Evolutionary conservation across 1,284 basidiomycete genomes (phyloP).

Genomic region (Bjerkandera adusta): DNA sequence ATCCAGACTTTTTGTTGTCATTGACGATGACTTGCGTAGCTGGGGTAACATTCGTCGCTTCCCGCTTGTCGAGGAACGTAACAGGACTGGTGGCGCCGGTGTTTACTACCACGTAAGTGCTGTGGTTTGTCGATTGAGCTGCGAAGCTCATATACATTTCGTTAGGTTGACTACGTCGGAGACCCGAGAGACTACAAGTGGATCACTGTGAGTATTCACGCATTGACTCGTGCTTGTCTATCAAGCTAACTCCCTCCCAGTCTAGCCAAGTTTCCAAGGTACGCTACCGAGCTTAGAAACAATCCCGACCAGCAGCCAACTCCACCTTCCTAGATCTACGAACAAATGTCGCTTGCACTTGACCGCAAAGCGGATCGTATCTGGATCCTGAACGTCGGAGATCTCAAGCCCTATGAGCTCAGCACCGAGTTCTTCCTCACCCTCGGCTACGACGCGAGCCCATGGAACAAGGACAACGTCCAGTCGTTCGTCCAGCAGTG

Average conservation of each 20-base stretch:
- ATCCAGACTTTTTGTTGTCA: background rate
- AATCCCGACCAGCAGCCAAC: background rate
- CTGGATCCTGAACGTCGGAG: constrained; percentile 67
- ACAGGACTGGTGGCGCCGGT: constrained; percentile 59
- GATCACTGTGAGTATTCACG: constrained; percentile 48
- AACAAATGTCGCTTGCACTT: constrained; percentile 61
- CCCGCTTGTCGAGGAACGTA: constrained; percentile 47
- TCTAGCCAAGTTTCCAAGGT: too few relatives aligned
- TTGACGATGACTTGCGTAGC: constrained; percentile 26
- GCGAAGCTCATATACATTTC: background rate
- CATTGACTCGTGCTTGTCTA: too few relatives aligned
- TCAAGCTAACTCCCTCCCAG: too few relatives aligned
- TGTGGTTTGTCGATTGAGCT: background rate
- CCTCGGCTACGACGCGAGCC: constrained; percentile 57
- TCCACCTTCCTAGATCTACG: constrained; percentile 41
- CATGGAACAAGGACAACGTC: constrained; percentile 52
- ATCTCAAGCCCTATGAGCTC: constrained; percentile 72
- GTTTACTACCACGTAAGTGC: constrained; percentile 61
- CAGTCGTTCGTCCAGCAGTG: constrained; percentile 51
- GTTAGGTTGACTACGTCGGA: constrained; percentile 36
- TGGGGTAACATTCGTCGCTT: constrained; percentile 60
- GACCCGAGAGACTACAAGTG: constrained; percentile 55
- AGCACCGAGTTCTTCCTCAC: constrained; percentile 69
- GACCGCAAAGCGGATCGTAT: constrained; percentile 53
- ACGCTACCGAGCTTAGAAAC: too few relatives aligned